Evolutionary conservation across 2,329 filamentous ascomycete genomes (phyloP).

Genomic region (Dryadomyces quercus-mongolicae): DNA sequence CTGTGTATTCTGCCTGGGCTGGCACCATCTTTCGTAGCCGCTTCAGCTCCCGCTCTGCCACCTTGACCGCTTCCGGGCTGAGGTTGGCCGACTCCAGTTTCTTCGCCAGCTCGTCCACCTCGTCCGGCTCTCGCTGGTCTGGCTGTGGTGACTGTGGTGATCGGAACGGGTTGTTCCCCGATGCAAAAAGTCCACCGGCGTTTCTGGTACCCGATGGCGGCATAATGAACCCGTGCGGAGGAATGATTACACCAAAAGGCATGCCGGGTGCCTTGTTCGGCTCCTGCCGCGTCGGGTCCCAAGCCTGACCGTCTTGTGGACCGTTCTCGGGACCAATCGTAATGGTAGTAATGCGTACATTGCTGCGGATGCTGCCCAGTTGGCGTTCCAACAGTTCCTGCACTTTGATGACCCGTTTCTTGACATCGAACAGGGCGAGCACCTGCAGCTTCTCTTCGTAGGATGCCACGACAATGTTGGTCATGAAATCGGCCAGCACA

Average conservation of each 20-base stretch:
- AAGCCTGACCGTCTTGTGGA: conserved; percentile 29
- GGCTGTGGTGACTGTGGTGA: conserved; percentile 1
- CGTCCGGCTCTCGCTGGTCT: conserved; percentile 60
- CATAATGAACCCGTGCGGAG: conserved; percentile 12
- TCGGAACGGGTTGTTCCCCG: neutral
- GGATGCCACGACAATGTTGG: conserved; percentile 75
- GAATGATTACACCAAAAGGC: conserved; percentile 8
- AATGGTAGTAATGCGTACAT: conserved; percentile 72
- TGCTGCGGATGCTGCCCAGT: conserved; percentile 73
- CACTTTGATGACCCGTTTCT: conserved; percentile 66
- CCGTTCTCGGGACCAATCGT: conserved; percentile 49
- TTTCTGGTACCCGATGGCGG: conserved; percentile 22
- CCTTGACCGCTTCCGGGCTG: conserved; percentile 72
- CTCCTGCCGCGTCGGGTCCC: conserved; percentile 15
- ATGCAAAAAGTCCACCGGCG: conserved; percentile 17
- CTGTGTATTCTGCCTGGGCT: conserved; percentile 89
- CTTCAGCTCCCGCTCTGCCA: conserved; percentile 82
- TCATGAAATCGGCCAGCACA: conserved; percentile 88
- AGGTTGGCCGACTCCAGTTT: conserved; percentile 72
- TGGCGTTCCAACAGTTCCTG: conserved; percentile 76
- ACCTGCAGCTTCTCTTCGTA: conserved; percentile 88
- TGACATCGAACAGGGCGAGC: conserved; percentile 67
- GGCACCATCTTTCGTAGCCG: conserved; percentile 91
- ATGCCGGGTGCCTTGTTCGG: neutral
- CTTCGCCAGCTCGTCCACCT: conserved; percentile 84